Percentiles rank a stretch among this genome's conserved stretches.
Evolutionary conservation across 1,284 basidiomycete genomes (phyloP).

Genomic region (Ustilago vetiveriae): DNA sequence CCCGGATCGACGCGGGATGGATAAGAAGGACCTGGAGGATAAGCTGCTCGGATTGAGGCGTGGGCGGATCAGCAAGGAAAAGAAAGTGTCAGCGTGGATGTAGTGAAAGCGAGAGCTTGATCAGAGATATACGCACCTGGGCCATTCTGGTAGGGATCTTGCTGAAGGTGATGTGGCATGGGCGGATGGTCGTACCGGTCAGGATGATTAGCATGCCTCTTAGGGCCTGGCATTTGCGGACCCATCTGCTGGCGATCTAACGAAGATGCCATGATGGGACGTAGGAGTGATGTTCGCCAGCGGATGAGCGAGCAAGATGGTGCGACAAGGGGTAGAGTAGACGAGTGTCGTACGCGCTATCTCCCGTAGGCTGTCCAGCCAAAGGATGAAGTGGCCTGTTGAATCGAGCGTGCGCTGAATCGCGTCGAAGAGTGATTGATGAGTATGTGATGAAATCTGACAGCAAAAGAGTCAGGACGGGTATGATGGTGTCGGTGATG

Average conservation of each 20-base stretch:
- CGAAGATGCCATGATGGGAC: conserved; percentile 40
- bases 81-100: not conserved
- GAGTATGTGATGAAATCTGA: no score
- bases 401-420: no score
- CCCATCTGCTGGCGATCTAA: conserved; percentile 46
- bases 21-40: conserved; percentile 38
- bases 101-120: no score
- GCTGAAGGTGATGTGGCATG: conserved; percentile 41
- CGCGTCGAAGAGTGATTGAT: no score
- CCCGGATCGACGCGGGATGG: conserved; percentile 30
- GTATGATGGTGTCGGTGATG: no score
- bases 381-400: no score
- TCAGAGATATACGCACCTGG: conserved; percentile 32
- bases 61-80: not conserved
- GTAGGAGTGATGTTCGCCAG: conserved; percentile 1
- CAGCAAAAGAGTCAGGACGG: no score
- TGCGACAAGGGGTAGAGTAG: not conserved
- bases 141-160: conserved; percentile 41
- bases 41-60: conserved; percentile 9
- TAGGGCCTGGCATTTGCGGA: conserved; percentile 32
- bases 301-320: not conserved
- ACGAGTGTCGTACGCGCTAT: not conserved
- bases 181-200: conserved; percentile 49
- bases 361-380: no score
- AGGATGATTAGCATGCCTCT: conserved; percentile 36